Base-by-base conservation (phyloP, 192 early-diverging fungal genomes). In the Coemansia sp. region DNA sequence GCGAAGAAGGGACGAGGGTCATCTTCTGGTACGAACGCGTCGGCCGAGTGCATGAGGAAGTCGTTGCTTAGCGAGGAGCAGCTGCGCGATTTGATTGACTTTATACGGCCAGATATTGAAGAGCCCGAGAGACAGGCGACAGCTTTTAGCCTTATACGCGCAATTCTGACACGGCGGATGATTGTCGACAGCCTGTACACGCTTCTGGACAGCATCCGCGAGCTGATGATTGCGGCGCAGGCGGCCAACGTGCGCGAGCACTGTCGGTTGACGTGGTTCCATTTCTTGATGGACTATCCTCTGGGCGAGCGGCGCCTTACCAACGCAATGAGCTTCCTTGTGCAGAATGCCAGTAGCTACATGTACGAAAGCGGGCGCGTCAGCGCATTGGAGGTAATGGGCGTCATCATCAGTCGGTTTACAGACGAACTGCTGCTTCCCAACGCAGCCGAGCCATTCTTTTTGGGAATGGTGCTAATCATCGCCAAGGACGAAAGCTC, bases 211-310 rank as follows among this genome's bases (percentile, higher is more conserved):
- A 77, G 72, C n/a, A 81, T 98, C 28, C 72, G 87, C 22, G 71
- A 85, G 62, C 85, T 94, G 61, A 91, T 98, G 88, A 86, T 99
- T 32, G 93, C 94, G 0, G 90, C 87, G 51, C 95, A 97, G 76
- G 80, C 82, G 12, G 73, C 65, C 4, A 85, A 91, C 52, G 84
- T 91, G 24, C 88, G 95, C 32, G 92, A 96, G 60, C 79, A 90
- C 47, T 95, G 92, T 54, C 90, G 95, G 7, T 79, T 86, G 32
- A 85, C 88, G 4, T 88, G 88, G 67, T 86, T 95, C 61, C 90
- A 92, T 60, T 99, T 98, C 83, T 78, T 99, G 59, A 82, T 98
- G 69, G 90, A 97, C 63, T 99, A 98, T 74, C 98, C 98, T 34
- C 90, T 96, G 70, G 93, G 95, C 38, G 83, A 86, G 44, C 82